Evolutionary conservation across 306 rosid genomes (phyloP), one percentile per base, ranked within the genome.

Genomic region (Glycine tomentella): DNA sequence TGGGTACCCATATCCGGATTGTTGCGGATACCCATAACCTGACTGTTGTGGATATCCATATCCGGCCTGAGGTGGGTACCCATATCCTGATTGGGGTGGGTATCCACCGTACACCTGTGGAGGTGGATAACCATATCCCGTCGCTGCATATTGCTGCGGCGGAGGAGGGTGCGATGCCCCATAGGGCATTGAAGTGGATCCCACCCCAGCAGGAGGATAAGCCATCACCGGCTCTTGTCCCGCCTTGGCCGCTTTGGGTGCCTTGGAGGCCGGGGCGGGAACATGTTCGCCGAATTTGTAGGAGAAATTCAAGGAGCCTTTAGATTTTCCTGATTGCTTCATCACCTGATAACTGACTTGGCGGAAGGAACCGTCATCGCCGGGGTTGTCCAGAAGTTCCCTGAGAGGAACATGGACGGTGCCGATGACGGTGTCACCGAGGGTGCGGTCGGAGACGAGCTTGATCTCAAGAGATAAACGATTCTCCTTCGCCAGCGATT

Each of bases 391-490:
- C 1, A 95, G 57, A 5, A 95, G 90, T 75, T 93, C 97, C 42
- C 63, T 80, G 57, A 95, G 42, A 5, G 97, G 92, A 2, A 95
- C 80, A 31, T 55, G 44, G 63, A 91, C 90, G 17, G 74, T 63
- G 56, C 94, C 97, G 57, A 95, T 79, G 40, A 82, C 80, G 69
- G 72, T 91, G 81, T 87, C 90, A 8, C 93, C 89, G 10, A 93
- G 82, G 45, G 61, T 79, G 3, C 97, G 92, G 1, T 88, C 64
- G 42, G 90, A 89, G 9, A 87, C 0, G 42, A 95, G 84, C 36
- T 81, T 86, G 86, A 91, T 5, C 0, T 79, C 82, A 8, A 93
- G 86, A 14, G 78, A 69, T 7, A 93, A 83, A 3, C 87, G 88
- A 83, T 90, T 91, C 25, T 81, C 86, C 17, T 75, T 56, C 0